phyloP scores from a whole-genome alignment of 352 stramenopile species.

The Phytophthora hibernalis region DNA sequence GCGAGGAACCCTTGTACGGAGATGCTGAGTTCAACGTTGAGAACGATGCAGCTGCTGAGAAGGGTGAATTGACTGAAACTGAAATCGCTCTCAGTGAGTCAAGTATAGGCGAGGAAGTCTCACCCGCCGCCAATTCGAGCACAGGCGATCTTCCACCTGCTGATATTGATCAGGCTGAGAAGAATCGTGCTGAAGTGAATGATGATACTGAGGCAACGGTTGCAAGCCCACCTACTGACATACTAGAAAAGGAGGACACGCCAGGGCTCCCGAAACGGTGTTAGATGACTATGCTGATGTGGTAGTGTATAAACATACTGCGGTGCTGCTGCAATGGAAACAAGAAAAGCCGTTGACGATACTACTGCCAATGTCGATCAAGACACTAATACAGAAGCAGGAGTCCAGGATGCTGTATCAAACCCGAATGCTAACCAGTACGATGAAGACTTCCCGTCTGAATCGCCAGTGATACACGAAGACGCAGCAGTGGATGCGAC shows the following conservation, averaged over 20 bases:
- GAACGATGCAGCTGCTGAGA: constrained; percentile 4
- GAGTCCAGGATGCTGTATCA: constrained; percentile 1
- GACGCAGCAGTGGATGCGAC: background rate
- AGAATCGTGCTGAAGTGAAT: background rate
- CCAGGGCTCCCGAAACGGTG: background rate
- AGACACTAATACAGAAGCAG: background rate
- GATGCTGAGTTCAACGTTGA: constrained; percentile 26
- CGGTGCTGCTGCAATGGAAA: background rate
- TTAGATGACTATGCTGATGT: background rate
- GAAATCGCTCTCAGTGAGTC: background rate
- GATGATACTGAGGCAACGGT: background rate
- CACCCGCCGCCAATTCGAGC: background rate
- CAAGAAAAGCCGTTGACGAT: background rate
- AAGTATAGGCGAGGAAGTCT: background rate
- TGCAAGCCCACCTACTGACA: background rate
- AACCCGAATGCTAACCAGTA: constrained; percentile 5
- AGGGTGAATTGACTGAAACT: background rate
- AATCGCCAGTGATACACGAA: constrained; percentile 6
- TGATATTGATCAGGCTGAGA: constrained; percentile 4
- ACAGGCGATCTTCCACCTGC: background rate
- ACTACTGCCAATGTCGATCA: constrained; percentile 2
- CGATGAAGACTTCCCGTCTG: constrained; percentile 25
- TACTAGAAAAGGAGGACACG: background rate
- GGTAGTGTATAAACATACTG: background rate
- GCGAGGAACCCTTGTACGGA: constrained; percentile 23